These are phyloP conservation scores for Trichophyton schoenleinii DNA, from an alignment of 2,329 filamentous ascomycete genomes.

Conservation along the genomic window DNA sequence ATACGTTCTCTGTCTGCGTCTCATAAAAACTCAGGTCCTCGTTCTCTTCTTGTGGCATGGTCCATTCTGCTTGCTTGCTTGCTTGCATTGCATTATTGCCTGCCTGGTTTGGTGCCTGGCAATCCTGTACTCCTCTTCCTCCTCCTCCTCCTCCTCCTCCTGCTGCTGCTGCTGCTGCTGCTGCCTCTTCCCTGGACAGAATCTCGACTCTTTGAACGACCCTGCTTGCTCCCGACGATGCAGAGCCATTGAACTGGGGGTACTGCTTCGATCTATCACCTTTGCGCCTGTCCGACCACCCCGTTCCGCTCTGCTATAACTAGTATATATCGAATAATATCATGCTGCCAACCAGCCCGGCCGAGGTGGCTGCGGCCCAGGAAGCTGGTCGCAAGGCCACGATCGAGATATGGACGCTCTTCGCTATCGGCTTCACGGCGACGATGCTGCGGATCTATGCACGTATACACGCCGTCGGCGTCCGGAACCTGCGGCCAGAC, in stretches of 20 bases:
- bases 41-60: background rate
- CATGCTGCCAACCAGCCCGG: conserved; percentile 5
- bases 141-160: no score
- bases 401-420: conserved; percentile 6
- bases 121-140: no score
- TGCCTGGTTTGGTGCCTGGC: no score
- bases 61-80: background rate
- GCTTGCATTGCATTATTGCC: background rate
- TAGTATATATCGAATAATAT: background rate
- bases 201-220: no score
- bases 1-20: background rate
- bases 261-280: background rate
- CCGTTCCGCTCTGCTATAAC: background rate
- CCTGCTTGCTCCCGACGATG: background rate
- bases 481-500: conserved; percentile 25
- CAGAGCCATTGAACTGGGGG: background rate
- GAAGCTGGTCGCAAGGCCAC: background rate
- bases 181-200: no score
- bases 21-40: background rate
- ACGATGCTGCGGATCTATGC: conserved; percentile 33
- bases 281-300: background rate
- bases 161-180: no score
- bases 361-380: background rate
- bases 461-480: conserved; percentile 27
- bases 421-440: conserved; percentile 10